These are phyloP conservation scores for Leptographium procerum DNA, from an alignment of 2,329 filamentous ascomycete genomes.

Conservation along the genomic window DNA sequence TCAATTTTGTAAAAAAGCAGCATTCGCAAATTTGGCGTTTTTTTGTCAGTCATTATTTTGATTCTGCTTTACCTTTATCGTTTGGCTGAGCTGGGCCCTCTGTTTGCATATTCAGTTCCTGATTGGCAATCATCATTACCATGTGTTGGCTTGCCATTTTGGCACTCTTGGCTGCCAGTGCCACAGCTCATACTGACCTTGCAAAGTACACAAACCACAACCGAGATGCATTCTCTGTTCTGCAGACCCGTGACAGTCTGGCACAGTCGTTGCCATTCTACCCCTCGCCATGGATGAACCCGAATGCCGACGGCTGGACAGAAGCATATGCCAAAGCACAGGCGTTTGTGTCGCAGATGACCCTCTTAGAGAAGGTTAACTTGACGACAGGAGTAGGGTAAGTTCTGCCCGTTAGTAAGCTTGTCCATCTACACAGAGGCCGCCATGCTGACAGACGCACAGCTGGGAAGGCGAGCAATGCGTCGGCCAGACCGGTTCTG, in stretches of 20 bases:
- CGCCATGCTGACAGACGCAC: not conserved
- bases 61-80: not conserved
- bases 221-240: not conserved
- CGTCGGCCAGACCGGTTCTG: constrained; percentile 63
- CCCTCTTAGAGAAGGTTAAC: constrained; percentile 84
- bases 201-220: constrained; percentile 6
- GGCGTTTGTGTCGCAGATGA: constrained; percentile 72
- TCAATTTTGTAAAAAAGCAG: not conserved
- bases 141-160: not conserved
- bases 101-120: not conserved
- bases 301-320: constrained; percentile 59
- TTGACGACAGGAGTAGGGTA: constrained; percentile 82
- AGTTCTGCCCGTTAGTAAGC: constrained; percentile 20
- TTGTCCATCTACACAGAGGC: not conserved
- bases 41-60: not conserved
- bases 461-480: constrained; percentile 61
- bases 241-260: constrained; percentile 15
- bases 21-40: not conserved
- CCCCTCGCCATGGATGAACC: constrained; percentile 78
- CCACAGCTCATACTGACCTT: constrained; percentile 13
- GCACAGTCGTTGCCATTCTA: constrained; percentile 52
- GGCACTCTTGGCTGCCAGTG: not conserved
- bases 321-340: constrained; percentile 65
- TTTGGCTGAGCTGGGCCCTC: not conserved
- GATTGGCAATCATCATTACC: not conserved